Base-by-base conservation (phyloP, 805 yeast species). In the Spathaspora arborariae region DNA sequence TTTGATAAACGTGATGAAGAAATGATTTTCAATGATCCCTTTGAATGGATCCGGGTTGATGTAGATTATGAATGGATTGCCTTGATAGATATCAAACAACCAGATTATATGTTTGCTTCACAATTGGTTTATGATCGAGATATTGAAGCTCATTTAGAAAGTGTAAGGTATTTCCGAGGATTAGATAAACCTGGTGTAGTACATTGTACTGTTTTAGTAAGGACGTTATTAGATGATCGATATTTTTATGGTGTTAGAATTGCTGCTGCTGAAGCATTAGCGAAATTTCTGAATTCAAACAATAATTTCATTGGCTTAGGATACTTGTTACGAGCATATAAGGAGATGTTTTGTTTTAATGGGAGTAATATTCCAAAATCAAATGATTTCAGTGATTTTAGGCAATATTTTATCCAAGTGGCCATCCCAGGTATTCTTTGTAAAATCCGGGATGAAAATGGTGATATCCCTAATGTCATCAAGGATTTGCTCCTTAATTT, bases 41-140 rank as follows among this genome's bases (percentile, higher is more conserved):
- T 90, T 65, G 99, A 94, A 58, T 94, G 99, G 99, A 76, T 94
- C 34, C 75, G 99, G 56, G 88, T 92, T n/a, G 99, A 94, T 67
- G 91, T 97, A 0, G 99, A 94, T 63, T 87, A 85, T 57, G 99
- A 94, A 63, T 94, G 99, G 99, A 85, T 94, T 42, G 88, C 96
- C 50, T 80, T 79, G 53, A 72, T 88, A 19, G 76, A 81, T 48
- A 80, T 94, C 27, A 88, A 84, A 55, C 97, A 91, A 64, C 96
- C 96, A 0, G 97, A 90, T 56, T 86, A 89, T 59, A 94, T 94
- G 97, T 94, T 79, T 61, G 87, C 89, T 1, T 88, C 98, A 0
- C 99, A 94, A 59, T 68, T 94, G 24, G 94, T 88, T 55, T 96
- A 90, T 60, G 99, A 94, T 65, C 71, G 97, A 51, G 99, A 94